Evolutionary conservation across 139 green algal species (phyloP), one percentile per base, ranked within the genome.

Genomic region (Penium margaritaceum): DNA sequence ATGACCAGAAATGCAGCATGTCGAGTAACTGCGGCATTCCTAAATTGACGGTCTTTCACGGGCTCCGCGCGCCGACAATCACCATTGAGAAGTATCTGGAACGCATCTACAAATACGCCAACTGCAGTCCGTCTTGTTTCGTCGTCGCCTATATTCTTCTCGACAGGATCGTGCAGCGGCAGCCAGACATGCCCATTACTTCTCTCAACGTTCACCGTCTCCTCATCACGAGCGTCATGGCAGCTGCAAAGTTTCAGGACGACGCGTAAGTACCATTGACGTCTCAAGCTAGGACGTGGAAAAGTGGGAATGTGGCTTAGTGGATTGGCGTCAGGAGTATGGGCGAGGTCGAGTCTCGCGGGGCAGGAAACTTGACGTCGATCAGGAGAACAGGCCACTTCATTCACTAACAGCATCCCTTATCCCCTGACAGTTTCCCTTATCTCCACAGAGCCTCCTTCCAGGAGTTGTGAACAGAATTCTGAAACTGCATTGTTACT

Each of bases 241-340:
- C 90, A 6, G 87, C 89, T 27, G 84, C 83, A 61, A 93, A 93
- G 85, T 87, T 95, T 34, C 73, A 85, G n/a, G 89, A 93, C 74
- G 88, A 93, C 76, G 82, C 84, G 51, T 82, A 86, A 61, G 91
- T 86, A 6, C n/a, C n/a, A n/a, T n/a, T n/a, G n/a, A n/a, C n/a
- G n/a, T n/a, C n/a, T n/a, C n/a, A n/a, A n/a, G n/a, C n/a, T n/a
- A n/a, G n/a, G n/a, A n/a, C n/a, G n/a, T n/a, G n/a, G n/a, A n/a
- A n/a, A n/a, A n/a, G n/a, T n/a, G n/a, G n/a, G n/a, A n/a, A n/a
- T n/a, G n/a, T n/a, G n/a, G n/a, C n/a, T n/a, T n/a, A n/a, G n/a
- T n/a, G n/a, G n/a, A n/a, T n/a, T n/a, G n/a, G n/a, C n/a, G n/a
- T n/a, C n/a, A n/a, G n/a, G n/a, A n/a, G n/a, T n/a, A n/a, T n/a